Evolutionary conservation across 2,329 filamentous ascomycete species (phyloP), one percentile per base, ranked within the genome.

Genomic region (Polytolypa hystricis): DNA sequence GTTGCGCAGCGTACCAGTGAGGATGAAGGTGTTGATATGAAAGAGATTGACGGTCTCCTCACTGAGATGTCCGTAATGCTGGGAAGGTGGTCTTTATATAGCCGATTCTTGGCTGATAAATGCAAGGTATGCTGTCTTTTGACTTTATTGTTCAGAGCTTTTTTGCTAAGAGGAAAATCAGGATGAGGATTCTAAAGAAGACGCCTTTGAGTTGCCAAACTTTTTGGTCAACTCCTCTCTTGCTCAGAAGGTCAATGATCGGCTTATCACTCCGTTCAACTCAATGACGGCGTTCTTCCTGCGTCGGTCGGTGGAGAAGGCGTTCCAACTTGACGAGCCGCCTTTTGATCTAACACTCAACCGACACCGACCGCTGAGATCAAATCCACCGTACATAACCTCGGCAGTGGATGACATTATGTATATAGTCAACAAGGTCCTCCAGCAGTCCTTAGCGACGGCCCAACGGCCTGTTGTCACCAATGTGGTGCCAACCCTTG

Each of bases 321-420:
- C 91, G 1, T 98, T 98, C 59, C 89, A 98, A 57, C 68, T 98
- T 30, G 91, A 98, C 54, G 93, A 98, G 57, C 74, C 79, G 14
- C 91, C 91, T 0, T 64, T 71, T 1, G 85, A 85, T 14, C 66
- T 98, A 14, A 82, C 83, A 0, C 67, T 98, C 21, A 84, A 79
- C 52, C 69, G 80, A 28, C 79, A 72, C 51, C 82, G 72, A 51
- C 69, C 80, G 3, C 68, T 94, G 29, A 76, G 81, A 35, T 74
- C 79, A 40, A 85, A 86, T 48, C 74, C 85, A 2, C 91, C 91
- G 1, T 93, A 84, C 53, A 94, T 98, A 50, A 89, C 91, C 29
- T 86, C 87, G 2, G 87, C 89, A 0, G 87, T 98, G 6, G 91
- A 98, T 64, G 91, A 95, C 62, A 86, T 96, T 53, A 96, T 98